Base-by-base conservation (phyloP, 805 yeast genomes). In the Candida argentea region DNA sequence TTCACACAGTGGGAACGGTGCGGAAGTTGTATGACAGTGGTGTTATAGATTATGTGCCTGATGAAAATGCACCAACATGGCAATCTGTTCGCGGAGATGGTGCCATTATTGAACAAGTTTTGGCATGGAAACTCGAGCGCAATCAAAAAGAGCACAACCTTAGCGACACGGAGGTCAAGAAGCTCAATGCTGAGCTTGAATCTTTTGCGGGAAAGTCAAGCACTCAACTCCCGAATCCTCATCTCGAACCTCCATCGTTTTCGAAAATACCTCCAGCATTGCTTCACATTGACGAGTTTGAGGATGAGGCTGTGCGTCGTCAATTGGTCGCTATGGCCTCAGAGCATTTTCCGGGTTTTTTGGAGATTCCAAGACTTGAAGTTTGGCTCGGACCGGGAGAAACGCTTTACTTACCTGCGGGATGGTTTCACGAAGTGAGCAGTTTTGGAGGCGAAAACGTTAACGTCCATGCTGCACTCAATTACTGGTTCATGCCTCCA, bases 351-450 rank as follows among this genome's bases (percentile, higher is more conserved):
- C 80, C 81, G 0, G 57, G 61, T 1, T 57, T 76, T 28, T 43
- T 61, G 22, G 35, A 50, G 1, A 55, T 72, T 2, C 48, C 56
- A 12, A 57, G 61, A 25, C 43, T 65, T 10, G 55, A 63, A 11
- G 73, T 73, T 2, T 56, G 65, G 44, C 38, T 80, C 16, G 43
- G 62, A 16, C 74, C 77, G 0, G 85, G 85, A 0, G 73, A 78
- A 27, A 71, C 76, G 76, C 47, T 80, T 14, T 80, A 70, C 43
- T 46, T 80, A 15, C 89, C 89, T 1, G 68, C 81, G 1, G 86
- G 89, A 3, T 80, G 87, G 87, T 80, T 80, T 42, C 89, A 80
- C 46, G 89, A 80, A 46, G 89, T 80, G 2, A 68, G 82, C 1
- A 75, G 83, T 6, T 76, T 59, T 46, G 76, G 77, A 3, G 37